Conservation (phyloP, 768 basidiomycete species). For the Tremella mesenterica region DNA sequence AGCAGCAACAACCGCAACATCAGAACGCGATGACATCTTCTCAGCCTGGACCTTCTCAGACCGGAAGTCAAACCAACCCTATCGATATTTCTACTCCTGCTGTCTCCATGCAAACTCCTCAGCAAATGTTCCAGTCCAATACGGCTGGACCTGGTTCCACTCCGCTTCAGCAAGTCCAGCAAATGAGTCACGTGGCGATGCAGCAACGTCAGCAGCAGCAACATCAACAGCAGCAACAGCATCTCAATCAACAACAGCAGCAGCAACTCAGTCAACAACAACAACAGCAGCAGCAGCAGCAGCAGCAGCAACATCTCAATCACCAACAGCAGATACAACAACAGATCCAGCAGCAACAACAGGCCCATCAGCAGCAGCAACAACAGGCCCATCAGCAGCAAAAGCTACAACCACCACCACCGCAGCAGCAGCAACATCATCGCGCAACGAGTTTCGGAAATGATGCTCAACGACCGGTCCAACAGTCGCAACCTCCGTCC, state of each 20-base stretch:
- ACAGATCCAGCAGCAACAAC: neutral
- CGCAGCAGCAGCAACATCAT: neutral
- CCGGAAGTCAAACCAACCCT: conserved; percentile 23
- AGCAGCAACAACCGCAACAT: conserved; percentile 5
- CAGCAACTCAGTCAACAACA: conserved; percentile 9
- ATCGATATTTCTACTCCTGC: conserved; percentile 29
- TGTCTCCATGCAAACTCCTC: neutral
- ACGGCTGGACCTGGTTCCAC: neutral
- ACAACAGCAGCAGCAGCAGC: conserved; percentile 6
- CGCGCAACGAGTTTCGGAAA: neutral
- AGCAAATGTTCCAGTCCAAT: conserved; percentile 1
- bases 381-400: conserved; percentile 1
- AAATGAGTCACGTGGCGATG: neutral
- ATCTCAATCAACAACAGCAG: conserved; percentile 7
- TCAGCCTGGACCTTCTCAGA: neutral
- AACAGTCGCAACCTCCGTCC: neutral
- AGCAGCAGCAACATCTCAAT: conserved; percentile 1
- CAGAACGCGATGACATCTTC: conserved; percentile 8
- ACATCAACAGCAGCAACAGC: conserved; percentile 1
- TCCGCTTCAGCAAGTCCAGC: conserved; percentile 1
- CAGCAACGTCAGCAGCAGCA: conserved; percentile 11
- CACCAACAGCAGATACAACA: too few relatives aligned
- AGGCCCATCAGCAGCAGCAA: neutral
- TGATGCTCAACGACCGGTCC: conserved; percentile 7
- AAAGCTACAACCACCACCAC: too few relatives aligned